These are phyloP conservation scores for Exophiala mesophila DNA, from an alignment of 2,329 filamentous ascomycete species.

Conservation along the genomic window DNA sequence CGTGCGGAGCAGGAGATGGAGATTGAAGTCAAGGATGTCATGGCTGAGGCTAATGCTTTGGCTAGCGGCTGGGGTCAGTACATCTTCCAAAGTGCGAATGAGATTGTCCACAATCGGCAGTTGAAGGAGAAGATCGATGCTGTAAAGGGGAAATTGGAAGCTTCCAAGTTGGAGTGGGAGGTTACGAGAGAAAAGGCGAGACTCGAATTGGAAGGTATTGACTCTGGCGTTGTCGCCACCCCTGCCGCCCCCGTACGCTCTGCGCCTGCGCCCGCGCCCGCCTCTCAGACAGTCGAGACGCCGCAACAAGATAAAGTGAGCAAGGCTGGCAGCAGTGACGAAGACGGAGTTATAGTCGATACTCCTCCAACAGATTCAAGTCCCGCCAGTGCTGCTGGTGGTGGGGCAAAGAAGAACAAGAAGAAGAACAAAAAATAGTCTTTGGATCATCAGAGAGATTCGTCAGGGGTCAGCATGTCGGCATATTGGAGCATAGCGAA, in stretches of 20 bases:
- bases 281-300: background rate
- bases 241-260: constrained; percentile 42
- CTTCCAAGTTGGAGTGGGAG: constrained; percentile 90
- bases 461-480: too few relatives aligned
- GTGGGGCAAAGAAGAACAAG: constrained; percentile 27
- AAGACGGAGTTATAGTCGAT: constrained; percentile 76
- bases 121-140: constrained; percentile 71
- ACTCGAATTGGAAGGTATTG: constrained; percentile 65
- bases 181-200: constrained; percentile 72
- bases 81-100: constrained; percentile 96
- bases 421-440: constrained; percentile 45
- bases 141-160: constrained; percentile 63
- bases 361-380: constrained; percentile 37
- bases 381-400: constrained; percentile 15
- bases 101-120: constrained; percentile 80
- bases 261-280: background rate
- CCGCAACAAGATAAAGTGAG: constrained; percentile 26
- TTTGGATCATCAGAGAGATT: too few relatives aligned
- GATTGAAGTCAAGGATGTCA: constrained; percentile 88
- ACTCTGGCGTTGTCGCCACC: background rate
- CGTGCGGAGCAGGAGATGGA: constrained; percentile 97
- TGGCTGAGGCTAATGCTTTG: constrained; percentile 82
- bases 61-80: constrained; percentile 82
- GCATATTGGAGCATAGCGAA: too few relatives aligned
- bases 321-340: constrained; percentile 52